Base-by-base conservation (phyloP, 2,329 filamentous ascomycete genomes). In the Monilinia fructigena region DNA sequence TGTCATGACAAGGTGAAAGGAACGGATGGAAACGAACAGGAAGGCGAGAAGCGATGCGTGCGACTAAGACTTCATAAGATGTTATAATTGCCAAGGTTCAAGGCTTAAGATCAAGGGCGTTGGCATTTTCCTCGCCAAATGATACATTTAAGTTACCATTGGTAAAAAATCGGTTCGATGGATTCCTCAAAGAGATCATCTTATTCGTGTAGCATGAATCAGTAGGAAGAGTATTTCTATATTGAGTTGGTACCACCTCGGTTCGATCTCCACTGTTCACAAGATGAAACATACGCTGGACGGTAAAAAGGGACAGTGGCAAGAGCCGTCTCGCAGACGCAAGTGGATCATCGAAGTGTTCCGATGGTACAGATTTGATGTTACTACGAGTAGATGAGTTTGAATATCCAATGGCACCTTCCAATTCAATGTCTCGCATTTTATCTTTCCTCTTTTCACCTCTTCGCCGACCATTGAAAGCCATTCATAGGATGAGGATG, bases 221-320 rank as follows among this genome's bases (percentile, higher is more conserved):
- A 23, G 45, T 50, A 50, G 45, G 45, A 50, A 50, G 45, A 38
- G 28, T 48, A 42, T 60, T 60, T 50, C 58, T 42, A 60, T 14
- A 38, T 50, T 48, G 45, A 50, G 56, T 60, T 50, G 45, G 58
- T 60, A 10, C 28, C 10, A 38, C 58, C 28, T 60, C 58, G 45
- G 45, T 50, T 48, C 45, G 28, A 23, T 50, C 58, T 60, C 58
- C 58, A 60, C 58, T 60, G 58, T 60, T 50, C 59, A 53, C 31
- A 54, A 35, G 48, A 65, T 65, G 63, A 65, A 65, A 60, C 63
- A 65, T 60, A 65, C 63, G 63, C 54, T 58, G 59, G 59, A 52
- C 47, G 45, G 31, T 11, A 58, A 65, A 58, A 42, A 42, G 45
- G 31, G n/a, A 53, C 26, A 59, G 31, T 50, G 35, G 35, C 38